phyloP scores from a whole-genome alignment of 225 moss, liverwort and hornwort species.

The Polytrichum commune region DNA sequence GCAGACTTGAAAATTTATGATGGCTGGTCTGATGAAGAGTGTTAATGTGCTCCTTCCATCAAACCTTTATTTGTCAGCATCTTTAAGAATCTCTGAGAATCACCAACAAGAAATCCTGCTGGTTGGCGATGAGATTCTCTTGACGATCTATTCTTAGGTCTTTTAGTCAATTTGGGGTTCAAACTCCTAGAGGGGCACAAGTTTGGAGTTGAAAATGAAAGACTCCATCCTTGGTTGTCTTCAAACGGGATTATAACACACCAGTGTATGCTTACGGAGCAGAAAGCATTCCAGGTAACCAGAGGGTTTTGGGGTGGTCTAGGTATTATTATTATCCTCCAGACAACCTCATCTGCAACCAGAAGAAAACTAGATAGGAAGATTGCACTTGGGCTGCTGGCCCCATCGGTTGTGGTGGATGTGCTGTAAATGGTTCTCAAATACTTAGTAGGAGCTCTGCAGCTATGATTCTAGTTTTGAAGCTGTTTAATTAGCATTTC shows the following conservation, averaged over 20 bases:
- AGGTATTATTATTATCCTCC: neutral
- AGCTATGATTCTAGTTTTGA: neutral
- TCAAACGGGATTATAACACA: neutral
- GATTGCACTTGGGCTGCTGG: neutral
- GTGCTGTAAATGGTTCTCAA: conserved; percentile 2
- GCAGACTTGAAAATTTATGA: conserved; percentile 41
- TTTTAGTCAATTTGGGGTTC: neutral
- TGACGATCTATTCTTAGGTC: neutral
- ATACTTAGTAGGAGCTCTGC: neutral
- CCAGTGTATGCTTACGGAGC: neutral
- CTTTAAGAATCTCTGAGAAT: neutral
- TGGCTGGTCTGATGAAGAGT: conserved; percentile 42
- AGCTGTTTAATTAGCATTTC: neutral
- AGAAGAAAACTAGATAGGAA: neutral
- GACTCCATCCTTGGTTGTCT: neutral
- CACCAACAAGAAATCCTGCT: neutral
- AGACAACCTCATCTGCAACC: neutral
- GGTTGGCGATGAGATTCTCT: neutral
- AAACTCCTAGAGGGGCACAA: neutral
- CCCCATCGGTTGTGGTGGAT: neutral
- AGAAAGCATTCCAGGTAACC: neutral
- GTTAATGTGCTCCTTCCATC: conserved; percentile 17
- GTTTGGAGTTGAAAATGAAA: neutral
- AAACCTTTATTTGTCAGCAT: neutral
- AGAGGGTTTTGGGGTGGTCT: neutral